These are phyloP conservation scores for Talaromyces sp. DNA, from an alignment of 2,329 filamentous ascomycete genomes.

Conservation along the genomic window DNA sequence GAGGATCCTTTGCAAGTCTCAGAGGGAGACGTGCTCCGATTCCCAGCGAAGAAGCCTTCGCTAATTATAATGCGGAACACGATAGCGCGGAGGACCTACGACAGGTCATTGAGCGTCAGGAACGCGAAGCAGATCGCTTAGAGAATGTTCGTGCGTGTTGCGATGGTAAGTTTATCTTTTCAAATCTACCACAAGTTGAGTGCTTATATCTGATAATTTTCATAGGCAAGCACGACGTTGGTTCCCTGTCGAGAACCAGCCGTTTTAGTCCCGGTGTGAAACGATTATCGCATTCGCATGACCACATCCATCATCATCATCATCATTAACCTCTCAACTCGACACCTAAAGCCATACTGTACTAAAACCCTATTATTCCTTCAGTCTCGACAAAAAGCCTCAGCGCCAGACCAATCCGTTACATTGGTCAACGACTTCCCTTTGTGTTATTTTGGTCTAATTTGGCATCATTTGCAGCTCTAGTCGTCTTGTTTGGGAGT, in stretches of 20 bases:
- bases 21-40: slow-evolving; percentile 33
- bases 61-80: slow-evolving; percentile 41
- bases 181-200: neutral
- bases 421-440: slow-evolving; percentile 20
- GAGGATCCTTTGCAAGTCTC: slow-evolving; percentile 47
- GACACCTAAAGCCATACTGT: neutral
- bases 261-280: slow-evolving; percentile 36
- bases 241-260: slow-evolving; percentile 37
- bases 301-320: slow-evolving; percentile 7
- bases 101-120: slow-evolving; percentile 64
- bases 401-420: slow-evolving; percentile 7
- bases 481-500: neutral
- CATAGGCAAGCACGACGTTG: slow-evolving; percentile 68
- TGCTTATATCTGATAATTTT: neutral
- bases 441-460: slow-evolving; percentile 13
- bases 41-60: slow-evolving; percentile 26
- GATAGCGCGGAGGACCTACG: slow-evolving; percentile 81
- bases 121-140: slow-evolving; percentile 67
- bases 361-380: slow-evolving; percentile 8
- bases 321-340: neutral
- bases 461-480: neutral
- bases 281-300: slow-evolving; percentile 31
- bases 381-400: slow-evolving; percentile 8
- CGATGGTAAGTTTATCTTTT: slow-evolving; percentile 65
- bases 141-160: slow-evolving; percentile 97